Base-by-base conservation (phyloP, 257 asterid species). In the Orobanche coerulescens region DNA sequence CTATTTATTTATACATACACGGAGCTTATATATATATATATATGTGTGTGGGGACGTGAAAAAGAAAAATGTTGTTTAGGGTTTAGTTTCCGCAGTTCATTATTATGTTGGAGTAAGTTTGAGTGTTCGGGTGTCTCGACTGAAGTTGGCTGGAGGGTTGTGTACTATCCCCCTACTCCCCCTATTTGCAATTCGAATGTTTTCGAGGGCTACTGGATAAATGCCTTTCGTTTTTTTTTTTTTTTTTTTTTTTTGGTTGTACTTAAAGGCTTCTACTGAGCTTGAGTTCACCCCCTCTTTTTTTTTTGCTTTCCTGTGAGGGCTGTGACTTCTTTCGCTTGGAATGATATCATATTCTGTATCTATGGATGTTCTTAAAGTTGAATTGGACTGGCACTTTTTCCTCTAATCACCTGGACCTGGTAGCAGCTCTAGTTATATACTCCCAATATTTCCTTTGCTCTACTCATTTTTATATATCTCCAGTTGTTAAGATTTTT, bases 81-180 rank as follows among this genome's bases (percentile, higher is more conserved):
- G 75, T 69, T 70, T 67, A 65, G 52, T 52, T 59, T 43, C 36
- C 2, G 62, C 58, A 48, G 47, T 64, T 64, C 12, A 2, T 46
- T 42, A 0, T 20, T 16, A 1, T 16, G 16, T 18, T 4, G 49
- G 14, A 13, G 42, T 5, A 0, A 13, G 4, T 43, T 43, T 43
- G 19, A 43, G 50, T 43, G 18, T 2, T 40, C 3, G 2, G 13
- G 44, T 39, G 4, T 39, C 44, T 39, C 16, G 43, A 10, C 4
- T 4, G 14, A 37, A 10, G n/a, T 13, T 37, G 14, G 14, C 44
- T 37, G 14, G 6, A 36, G 12, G 10, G 10, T 7, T 11, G 9
- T 6, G 6, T 34, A 2, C 9, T 9, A 34, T 37, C 14, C 14
- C 43, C 11, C 1, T 34, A 6, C 9, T 13, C n/a, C 0, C 15